These are phyloP conservation scores for Phlebiopsis gigantea DNA, from an alignment of 768 basidiomycete species.

Conservation along the genomic window DNA sequence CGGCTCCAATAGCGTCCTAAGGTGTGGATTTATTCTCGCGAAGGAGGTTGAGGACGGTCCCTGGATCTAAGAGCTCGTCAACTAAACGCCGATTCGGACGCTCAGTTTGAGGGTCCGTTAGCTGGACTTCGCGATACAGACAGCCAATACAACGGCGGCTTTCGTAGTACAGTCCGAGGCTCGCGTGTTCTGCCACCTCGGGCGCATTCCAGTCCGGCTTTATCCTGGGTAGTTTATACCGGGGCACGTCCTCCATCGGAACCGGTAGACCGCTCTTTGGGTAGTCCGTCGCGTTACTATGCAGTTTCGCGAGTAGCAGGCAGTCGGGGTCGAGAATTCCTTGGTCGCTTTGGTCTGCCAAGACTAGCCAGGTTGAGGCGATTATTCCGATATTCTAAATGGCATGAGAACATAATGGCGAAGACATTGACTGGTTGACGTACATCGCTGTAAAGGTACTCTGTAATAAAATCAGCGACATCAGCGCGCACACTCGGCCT, in stretches of 20 bases:
- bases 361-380: slow-evolving; percentile 52
- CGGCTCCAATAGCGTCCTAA: slow-evolving; percentile 3
- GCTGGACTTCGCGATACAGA: slow-evolving; percentile 51
- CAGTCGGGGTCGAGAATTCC: slow-evolving; percentile 39
- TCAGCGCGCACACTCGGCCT: slow-evolving; percentile 48
- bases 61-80: slow-evolving; percentile 9
- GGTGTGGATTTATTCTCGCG: neutral
- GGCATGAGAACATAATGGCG: neutral
- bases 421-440: neutral
- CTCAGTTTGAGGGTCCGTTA: slow-evolving; percentile 28
- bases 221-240: slow-evolving; percentile 21
- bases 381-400: slow-evolving; percentile 51
- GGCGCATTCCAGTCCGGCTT: slow-evolving; percentile 61
- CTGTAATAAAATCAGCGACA: slow-evolving; percentile 60
- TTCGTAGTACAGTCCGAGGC: slow-evolving; percentile 33
- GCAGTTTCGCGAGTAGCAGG: slow-evolving; percentile 41
- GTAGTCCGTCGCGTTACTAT: slow-evolving; percentile 59
- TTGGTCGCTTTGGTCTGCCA: slow-evolving; percentile 43
- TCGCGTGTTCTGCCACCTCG: slow-evolving; percentile 38
- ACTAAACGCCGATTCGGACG: slow-evolving; percentile 5
- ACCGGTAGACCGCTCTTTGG: slow-evolving; percentile 42
- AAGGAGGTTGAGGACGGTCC: neutral
- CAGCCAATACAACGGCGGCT: slow-evolving; percentile 52
- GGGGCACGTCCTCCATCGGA: slow-evolving; percentile 31
- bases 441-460: slow-evolving; percentile 55